phyloP scores from a whole-genome alignment of 306 rosid genomes.

The Abrus precatorius region DNA sequence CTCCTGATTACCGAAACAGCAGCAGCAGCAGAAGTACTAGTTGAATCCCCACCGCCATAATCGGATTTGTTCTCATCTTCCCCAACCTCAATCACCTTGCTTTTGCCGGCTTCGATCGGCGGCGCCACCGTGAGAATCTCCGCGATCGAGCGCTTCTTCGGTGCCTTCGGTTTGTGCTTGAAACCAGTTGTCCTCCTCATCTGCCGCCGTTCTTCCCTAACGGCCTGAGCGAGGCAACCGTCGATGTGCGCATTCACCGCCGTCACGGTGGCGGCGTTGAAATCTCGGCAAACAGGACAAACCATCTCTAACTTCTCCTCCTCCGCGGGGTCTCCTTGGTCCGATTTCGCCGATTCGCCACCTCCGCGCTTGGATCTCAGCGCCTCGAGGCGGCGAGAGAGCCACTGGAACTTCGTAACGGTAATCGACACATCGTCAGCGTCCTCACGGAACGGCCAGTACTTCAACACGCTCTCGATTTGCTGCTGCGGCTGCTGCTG shows the following conservation, averaged over 20 bases:
- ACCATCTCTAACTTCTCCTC: slow-evolving; percentile 67
- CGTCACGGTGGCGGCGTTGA: slow-evolving; percentile 68
- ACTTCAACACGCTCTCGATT: slow-evolving; percentile 41
- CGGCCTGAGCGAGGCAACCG: slow-evolving; percentile 64
- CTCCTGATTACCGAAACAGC: slow-evolving; percentile 36
- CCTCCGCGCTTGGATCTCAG: slow-evolving; percentile 56
- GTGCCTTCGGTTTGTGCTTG: slow-evolving; percentile 65
- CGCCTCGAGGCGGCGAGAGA: slow-evolving; percentile 67
- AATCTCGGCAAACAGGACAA: slow-evolving; percentile 78
- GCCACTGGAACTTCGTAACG: slow-evolving; percentile 80
- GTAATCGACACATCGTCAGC: slow-evolving; percentile 60
- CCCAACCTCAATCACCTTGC: slow-evolving; percentile 30
- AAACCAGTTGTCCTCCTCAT: slow-evolving; percentile 33
- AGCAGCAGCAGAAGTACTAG: slow-evolving; percentile 3
- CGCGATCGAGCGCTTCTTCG: slow-evolving; percentile 89
- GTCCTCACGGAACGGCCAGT: slow-evolving; percentile 40
- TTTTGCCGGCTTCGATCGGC: slow-evolving; percentile 57
- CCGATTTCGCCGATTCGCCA: slow-evolving; percentile 35
- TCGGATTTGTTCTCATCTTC: slow-evolving; percentile 50
- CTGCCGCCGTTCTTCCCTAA: slow-evolving; percentile 58
- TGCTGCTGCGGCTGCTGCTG: not conserved
- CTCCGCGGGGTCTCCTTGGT: not conserved
- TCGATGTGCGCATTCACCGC: slow-evolving; percentile 79
- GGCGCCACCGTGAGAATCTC: slow-evolving; percentile 91
- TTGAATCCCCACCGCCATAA: slow-evolving; percentile 38